These are phyloP conservation scores for Cladosporium halotolerans DNA, from an alignment of 2,329 filamentous ascomycete species.

Conservation along the genomic window DNA sequence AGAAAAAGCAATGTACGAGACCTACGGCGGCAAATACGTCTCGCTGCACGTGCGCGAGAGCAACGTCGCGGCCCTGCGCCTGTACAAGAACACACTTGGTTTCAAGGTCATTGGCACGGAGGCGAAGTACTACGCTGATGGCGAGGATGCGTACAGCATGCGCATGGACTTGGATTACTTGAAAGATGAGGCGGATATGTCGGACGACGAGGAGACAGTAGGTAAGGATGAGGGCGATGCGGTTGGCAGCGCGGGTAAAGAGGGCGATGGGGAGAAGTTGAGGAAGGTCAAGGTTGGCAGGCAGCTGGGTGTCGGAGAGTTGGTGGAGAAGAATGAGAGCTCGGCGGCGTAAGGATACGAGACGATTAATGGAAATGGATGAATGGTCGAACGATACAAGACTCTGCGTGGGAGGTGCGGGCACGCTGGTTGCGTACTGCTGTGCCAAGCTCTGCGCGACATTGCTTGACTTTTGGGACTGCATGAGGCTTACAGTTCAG, in stretches of 20 bases:
- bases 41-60: slow-evolving; percentile 92
- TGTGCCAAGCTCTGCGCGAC: too few species aligned
- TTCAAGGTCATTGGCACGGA: slow-evolving; percentile 85
- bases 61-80: slow-evolving; percentile 81
- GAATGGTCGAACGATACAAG: neutral
- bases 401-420: too few species aligned
- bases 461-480: too few species aligned
- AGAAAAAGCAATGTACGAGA: slow-evolving; percentile 97
- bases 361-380: neutral
- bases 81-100: slow-evolving; percentile 87
- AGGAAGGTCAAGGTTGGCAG: slow-evolving; percentile 81
- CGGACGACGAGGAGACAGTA: slow-evolving; percentile 38
- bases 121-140: slow-evolving; percentile 91
- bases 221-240: slow-evolving; percentile 38
- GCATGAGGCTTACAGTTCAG: too few species aligned
- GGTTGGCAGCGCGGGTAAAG: slow-evolving; percentile 33
- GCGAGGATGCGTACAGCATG: slow-evolving; percentile 95
- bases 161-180: slow-evolving; percentile 67
- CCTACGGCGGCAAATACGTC: slow-evolving; percentile 84
- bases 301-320: slow-evolving; percentile 65
- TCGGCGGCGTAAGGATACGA: neutral
- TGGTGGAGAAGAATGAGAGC: slow-evolving; percentile 51
- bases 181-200: slow-evolving; percentile 46
- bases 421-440: too few species aligned
- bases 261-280: slow-evolving; percentile 48